These are phyloP conservation scores for Mucuna pruriens DNA, from an alignment of 306 rosid genomes.

Conservation along the genomic window DNA sequence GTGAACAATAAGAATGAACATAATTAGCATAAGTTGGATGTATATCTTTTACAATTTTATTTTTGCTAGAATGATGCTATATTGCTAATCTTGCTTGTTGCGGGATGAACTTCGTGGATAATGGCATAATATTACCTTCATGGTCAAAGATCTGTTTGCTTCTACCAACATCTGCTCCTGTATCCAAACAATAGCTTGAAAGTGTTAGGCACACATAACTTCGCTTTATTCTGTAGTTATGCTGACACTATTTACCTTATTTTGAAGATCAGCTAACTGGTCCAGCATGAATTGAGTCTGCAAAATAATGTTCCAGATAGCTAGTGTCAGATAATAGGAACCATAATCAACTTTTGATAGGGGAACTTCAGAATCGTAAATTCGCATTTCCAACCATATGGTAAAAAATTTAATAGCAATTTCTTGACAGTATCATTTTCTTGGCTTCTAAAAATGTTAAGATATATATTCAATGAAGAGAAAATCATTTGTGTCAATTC, in stretches of 20 bases:
- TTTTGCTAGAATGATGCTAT: background rate
- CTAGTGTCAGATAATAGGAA: background rate
- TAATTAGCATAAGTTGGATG: background rate
- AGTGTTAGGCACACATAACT: conserved; percentile 22
- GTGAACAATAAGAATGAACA: too few species aligned
- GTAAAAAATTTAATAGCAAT: background rate
- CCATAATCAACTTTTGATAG: background rate
- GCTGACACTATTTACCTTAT: conserved; percentile 57
- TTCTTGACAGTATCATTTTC: background rate
- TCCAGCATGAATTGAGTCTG: conserved; percentile 99
- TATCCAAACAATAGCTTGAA: conserved; percentile 19
- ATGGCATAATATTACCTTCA: conserved; percentile 58
- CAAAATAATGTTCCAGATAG: conserved; percentile 42
- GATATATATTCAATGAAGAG: background rate
- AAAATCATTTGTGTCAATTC: background rate
- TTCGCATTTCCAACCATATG: background rate
- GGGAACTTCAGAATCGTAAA: background rate
- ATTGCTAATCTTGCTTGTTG: background rate
- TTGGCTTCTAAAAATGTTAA: background rate
- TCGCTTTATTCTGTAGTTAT: background rate
- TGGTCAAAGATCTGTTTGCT: conserved; percentile 76
- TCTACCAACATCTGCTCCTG: conserved; percentile 86
- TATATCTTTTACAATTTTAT: background rate
- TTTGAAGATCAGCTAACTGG: conserved; percentile 91
- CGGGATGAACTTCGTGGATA: background rate